These are phyloP conservation scores for Cladosporium velox DNA, from an alignment of 2,329 filamentous ascomycete genomes.

Conservation along the genomic window DNA sequence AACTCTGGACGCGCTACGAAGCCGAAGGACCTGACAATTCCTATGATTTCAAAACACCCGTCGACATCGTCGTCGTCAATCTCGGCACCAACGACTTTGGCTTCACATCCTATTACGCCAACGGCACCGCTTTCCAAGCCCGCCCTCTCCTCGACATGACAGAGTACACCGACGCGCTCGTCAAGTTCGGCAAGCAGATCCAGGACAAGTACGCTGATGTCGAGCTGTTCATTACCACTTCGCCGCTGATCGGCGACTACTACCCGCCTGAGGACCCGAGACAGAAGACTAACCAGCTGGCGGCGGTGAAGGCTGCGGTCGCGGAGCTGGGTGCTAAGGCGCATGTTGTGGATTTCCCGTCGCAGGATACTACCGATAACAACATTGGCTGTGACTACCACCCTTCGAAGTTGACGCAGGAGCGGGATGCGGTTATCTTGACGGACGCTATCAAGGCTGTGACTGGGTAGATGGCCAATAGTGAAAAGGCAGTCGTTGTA, in stretches of 20 bases:
- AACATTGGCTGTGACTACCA: slow-evolving; percentile 17
- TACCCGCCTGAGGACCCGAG: slow-evolving; percentile 42
- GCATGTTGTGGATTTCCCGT: slow-evolving; percentile 47
- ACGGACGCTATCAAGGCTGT: slow-evolving; percentile 9
- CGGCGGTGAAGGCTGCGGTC: slow-evolving; percentile 41
- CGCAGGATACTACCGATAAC: slow-evolving; percentile 34
- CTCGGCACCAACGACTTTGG: slow-evolving; percentile 42
- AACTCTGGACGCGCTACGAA: slow-evolving; percentile 47
- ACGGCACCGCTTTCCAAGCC: slow-evolving; percentile 38
- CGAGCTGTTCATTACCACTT: slow-evolving; percentile 45
- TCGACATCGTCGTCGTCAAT: slow-evolving; percentile 47
- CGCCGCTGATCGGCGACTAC: slow-evolving; percentile 44
- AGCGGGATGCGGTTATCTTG: slow-evolving; percentile 17
- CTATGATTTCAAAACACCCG: slow-evolving; percentile 32
- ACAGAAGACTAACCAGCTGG: slow-evolving; percentile 43
- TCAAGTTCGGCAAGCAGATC: slow-evolving; percentile 39
- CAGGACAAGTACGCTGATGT: slow-evolving; percentile 41
- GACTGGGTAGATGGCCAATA: not conserved
- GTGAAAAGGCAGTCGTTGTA: no score
- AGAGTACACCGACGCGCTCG: slow-evolving; percentile 34
- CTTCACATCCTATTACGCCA: slow-evolving; percentile 42
- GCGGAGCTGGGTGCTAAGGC: slow-evolving; percentile 37
- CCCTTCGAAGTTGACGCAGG: slow-evolving; percentile 17
- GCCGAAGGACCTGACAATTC: slow-evolving; percentile 43
- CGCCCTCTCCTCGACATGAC: slow-evolving; percentile 22